These are phyloP conservation scores for Psilocybe subaeruginosa DNA, from an alignment of 768 basidiomycete genomes.

Conservation along the genomic window DNA sequence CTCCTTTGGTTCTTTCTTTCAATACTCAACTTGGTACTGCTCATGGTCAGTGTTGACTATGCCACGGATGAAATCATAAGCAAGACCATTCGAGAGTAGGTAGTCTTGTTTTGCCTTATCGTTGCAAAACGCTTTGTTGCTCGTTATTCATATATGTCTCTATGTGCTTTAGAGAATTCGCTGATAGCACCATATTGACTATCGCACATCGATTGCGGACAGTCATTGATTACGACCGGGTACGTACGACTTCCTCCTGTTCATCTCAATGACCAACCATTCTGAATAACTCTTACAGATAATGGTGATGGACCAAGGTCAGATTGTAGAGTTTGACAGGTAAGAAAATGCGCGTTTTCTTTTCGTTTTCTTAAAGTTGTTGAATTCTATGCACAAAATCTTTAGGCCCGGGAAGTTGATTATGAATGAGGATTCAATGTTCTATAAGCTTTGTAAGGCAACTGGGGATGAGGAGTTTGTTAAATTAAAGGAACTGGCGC, in stretches of 20 bases:
- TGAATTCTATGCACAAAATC: too few species aligned
- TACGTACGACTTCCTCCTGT: constrained; percentile 33
- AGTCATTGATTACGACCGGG: constrained; percentile 83
- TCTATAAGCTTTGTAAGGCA: too few species aligned
- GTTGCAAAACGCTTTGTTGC: too few species aligned
- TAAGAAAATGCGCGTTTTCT: too few species aligned
- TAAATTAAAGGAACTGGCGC: too few species aligned
- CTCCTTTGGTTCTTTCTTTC: too few species aligned
- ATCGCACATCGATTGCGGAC: constrained; percentile 82
- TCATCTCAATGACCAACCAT: background rate
- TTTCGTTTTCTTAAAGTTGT: too few species aligned
- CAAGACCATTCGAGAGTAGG: constrained; percentile 76
- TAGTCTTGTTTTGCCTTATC: constrained; percentile 4
- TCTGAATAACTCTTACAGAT: constrained; percentile 41
- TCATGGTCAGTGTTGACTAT: constrained; percentile 60
- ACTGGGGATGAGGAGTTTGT: too few species aligned
- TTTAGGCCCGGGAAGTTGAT: too few species aligned
- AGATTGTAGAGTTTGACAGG: constrained; percentile 72
- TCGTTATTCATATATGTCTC: background rate
- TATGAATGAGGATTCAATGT: too few species aligned
- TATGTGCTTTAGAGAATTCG: constrained; percentile 72
- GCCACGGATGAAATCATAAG: constrained; percentile 84
- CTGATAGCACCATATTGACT: constrained; percentile 79
- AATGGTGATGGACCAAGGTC: constrained; percentile 75
- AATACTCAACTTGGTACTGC: too few species aligned